Percentiles rank a stretch among this genome's conserved stretches.
Conservation (phyloP, 495 filamentous ascomycete genomes). For the Trichocladium uniseriatum region DNA sequence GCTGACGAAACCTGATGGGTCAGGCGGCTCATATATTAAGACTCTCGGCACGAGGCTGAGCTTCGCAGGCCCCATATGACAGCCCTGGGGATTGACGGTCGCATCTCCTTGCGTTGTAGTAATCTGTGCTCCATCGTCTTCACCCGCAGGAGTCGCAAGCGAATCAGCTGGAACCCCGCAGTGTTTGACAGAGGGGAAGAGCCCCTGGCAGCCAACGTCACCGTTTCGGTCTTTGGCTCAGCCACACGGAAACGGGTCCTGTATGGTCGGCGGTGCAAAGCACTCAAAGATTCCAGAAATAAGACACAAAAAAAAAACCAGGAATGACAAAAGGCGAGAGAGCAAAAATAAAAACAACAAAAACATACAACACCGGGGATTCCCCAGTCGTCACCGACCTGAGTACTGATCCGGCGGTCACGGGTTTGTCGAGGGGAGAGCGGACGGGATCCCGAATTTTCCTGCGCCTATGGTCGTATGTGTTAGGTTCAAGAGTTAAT, state of each 20-base stretch:
- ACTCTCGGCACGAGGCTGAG: constrained; percentile 4
- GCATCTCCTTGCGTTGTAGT: not conserved
- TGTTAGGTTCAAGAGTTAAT: too few relatives aligned
- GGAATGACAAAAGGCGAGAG: too few relatives aligned
- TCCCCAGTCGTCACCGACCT: too few relatives aligned
- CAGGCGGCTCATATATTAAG: not conserved
- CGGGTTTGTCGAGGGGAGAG: constrained; percentile 35
- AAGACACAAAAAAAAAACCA: too few relatives aligned
- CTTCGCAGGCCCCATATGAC: not conserved
- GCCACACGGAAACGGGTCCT: not conserved
- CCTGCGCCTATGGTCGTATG: not conserved
- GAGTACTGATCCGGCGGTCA: too few relatives aligned
- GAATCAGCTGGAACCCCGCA: too few relatives aligned
- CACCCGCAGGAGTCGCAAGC: too few relatives aligned
- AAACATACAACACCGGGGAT: too few relatives aligned
- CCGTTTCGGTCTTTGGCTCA: not conserved
- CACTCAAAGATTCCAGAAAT: too few relatives aligned
- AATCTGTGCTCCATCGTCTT: too few relatives aligned
- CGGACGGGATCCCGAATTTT: constrained; percentile 40
- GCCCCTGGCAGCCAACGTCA: not conserved
- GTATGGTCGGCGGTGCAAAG: not conserved
- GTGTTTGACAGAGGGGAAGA: not conserved
- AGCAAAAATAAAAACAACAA: too few relatives aligned
- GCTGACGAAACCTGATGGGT: constrained; percentile 1
- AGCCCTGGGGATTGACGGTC: not conserved